Base-by-base conservation (phyloP, 2,329 filamentous ascomycete species). In the Trichoderma sp. region DNA sequence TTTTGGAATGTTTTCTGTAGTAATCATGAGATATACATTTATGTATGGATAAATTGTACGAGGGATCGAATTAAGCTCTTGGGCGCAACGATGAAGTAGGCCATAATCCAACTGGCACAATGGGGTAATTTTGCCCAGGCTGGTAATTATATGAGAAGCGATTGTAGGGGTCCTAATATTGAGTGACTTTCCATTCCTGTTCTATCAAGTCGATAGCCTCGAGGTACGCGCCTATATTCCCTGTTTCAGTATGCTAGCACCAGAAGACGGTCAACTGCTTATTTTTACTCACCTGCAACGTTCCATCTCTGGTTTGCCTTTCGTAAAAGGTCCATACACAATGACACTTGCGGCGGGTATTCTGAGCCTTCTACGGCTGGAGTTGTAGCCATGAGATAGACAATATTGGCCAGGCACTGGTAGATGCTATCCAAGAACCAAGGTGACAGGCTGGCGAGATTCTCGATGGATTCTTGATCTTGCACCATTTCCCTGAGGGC, bases 381-480 rank as follows among this genome's bases (percentile, higher is more conserved):
- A 17, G 67, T 50, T 2, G 58, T 58, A 17, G 53, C 35, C 52
- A 35, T 56, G 13, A 68, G 39, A 19, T 50, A 68, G 15, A 61
- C 50, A 13, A 68, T 15, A 7, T 63, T 68, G 12, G 67, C 53
- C n/a, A 64, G n/a, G 25, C 58, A 59, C 32, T 68, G 67, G 17
- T 68, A 68, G 10, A 58, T 27, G 34, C 67, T 56, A 29, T 64
- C 59, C 25, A 68, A 39, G 34, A 68, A 68, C 67, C 67, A 68
- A 13, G 67, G 67, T 8, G 67, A 56, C n/a, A 68, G 12, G 56
- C 64, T 54, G 29, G 57, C 56, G 15, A 60, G 45, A 8, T 61
- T 35, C 9, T 45, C 48, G 5, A 37, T 39, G 2, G 50, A 64
- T 13, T 63, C 66, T 22, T 48, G 59, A 25, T 52, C 48, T 29